phyloP scores from a whole-genome alignment of 78 protist species.

The Protostelium mycophagum region DNA sequence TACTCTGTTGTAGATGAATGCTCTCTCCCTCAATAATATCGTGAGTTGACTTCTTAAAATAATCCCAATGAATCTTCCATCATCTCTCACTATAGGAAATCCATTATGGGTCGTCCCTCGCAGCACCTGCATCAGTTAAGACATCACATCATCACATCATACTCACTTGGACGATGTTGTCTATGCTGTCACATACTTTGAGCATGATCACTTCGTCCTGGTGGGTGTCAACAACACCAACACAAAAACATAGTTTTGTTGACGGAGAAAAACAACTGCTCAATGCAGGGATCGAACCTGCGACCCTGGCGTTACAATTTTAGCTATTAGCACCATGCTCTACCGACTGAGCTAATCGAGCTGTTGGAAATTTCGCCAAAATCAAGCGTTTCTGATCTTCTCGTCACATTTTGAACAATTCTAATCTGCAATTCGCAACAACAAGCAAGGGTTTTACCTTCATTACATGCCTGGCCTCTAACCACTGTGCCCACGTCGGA shows the following conservation, averaged over 20 bases:
- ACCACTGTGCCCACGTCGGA: not conserved
- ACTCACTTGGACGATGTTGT: not conserved
- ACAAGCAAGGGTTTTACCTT: too few relatives aligned
- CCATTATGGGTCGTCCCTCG: not conserved
- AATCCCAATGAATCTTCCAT: not conserved
- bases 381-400: too few relatives aligned
- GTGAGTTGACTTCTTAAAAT: conserved; percentile 13
- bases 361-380: too few relatives aligned
- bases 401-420: too few relatives aligned
- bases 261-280: too few relatives aligned
- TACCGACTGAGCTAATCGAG: conserved; percentile 72
- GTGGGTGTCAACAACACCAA: too few relatives aligned
- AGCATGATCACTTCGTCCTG: not conserved
- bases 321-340: conserved; percentile 89
- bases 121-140: not conserved
- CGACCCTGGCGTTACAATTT: too few relatives aligned
- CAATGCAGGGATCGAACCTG: conserved; percentile 2
- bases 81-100: not conserved
- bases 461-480: not conserved
- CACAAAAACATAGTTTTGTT: too few relatives aligned
- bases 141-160: too few relatives aligned
- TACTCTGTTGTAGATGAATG: not conserved
- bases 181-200: not conserved
- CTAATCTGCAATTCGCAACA: too few relatives aligned
- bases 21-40: not conserved